phyloP scores from a whole-genome alignment of 139 green algal species.

The Coccomyxa sp. region DNA sequence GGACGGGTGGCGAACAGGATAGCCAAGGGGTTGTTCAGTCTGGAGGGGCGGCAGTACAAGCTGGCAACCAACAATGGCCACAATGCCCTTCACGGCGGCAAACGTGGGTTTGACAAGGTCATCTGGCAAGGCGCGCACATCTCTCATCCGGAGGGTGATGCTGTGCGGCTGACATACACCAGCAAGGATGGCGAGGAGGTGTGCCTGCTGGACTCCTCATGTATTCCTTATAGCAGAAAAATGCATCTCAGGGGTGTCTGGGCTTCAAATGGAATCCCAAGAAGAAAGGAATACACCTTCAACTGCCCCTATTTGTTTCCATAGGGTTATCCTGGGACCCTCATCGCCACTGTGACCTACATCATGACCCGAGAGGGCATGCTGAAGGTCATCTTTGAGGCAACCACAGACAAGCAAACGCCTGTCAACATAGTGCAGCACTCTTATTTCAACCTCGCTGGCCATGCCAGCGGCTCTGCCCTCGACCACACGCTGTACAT shows the following conservation, averaged over 20 bases:
- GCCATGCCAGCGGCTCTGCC: slow-evolving; percentile 55
- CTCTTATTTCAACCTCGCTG: slow-evolving; percentile 92
- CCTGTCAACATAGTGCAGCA: slow-evolving; percentile 86
- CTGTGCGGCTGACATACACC: slow-evolving; percentile 54
- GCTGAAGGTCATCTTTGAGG: slow-evolving; percentile 44
- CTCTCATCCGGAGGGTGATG: slow-evolving; percentile 8
- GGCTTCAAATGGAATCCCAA: no score
- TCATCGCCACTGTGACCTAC: slow-evolving; percentile 71
- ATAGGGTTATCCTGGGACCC: slow-evolving; percentile 69
- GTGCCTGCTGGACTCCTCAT: neutral
- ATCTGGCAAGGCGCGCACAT: slow-evolving; percentile 45
- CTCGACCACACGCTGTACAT: slow-evolving; percentile 47
- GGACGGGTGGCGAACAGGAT: slow-evolving; percentile 92
- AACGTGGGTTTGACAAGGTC: slow-evolving; percentile 70
- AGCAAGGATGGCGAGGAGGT: slow-evolving; percentile 76
- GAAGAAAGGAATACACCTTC: neutral
- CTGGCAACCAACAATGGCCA: slow-evolving; percentile 67
- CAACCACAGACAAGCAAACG: slow-evolving; percentile 43
- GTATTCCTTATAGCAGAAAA: neutral
- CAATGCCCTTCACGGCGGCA: slow-evolving; percentile 83
- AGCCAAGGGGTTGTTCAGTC: slow-evolving; percentile 57
- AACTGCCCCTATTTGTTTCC: neutral
- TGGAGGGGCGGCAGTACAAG: slow-evolving; percentile 68
- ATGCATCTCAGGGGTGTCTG: no score
- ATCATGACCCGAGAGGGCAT: slow-evolving; percentile 37